Percentiles rank a stretch among this genome's conserved stretches.
phyloP scores from a whole-genome alignment of 2,329 filamentous ascomycete genomes.

The Colletotrichum falcatum region DNA sequence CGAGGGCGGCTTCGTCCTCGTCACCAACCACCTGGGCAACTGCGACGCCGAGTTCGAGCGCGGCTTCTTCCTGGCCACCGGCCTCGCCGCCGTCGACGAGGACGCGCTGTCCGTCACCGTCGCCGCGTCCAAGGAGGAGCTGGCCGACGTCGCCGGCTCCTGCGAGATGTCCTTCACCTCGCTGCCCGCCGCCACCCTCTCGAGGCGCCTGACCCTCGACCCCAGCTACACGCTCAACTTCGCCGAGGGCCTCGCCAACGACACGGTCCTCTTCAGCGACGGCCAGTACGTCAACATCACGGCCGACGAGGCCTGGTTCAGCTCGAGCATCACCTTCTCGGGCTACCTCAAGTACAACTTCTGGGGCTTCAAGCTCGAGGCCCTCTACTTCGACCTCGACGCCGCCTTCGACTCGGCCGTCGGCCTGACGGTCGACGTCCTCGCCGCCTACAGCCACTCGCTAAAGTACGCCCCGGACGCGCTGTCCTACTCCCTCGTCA shows the following conservation, averaged over 20 bases:
- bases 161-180: conserved; percentile 46
- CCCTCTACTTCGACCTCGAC: conserved; percentile 58
- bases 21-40: conserved; percentile 57
- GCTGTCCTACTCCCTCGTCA: conserved; percentile 53
- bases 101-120: conserved; percentile 48
- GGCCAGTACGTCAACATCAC: conserved; percentile 50
- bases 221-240: conserved; percentile 43
- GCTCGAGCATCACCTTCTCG: conserved; percentile 53
- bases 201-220: conserved; percentile 46
- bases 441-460: conserved; percentile 49
- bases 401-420: conserved; percentile 52
- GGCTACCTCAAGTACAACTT: conserved; percentile 58
- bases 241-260: conserved; percentile 42
- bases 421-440: conserved; percentile 51
- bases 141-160: conserved; percentile 50
- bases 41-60: conserved; percentile 55
- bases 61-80: conserved; percentile 52
- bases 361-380: conserved; percentile 48
- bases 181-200: conserved; percentile 44
- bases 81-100: conserved; percentile 47
- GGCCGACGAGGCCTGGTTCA: conserved; percentile 51
- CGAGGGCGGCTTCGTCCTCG: conserved; percentile 49
- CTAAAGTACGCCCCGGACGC: conserved; percentile 52
- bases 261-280: conserved; percentile 48
- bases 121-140: conserved; percentile 47